phyloP scores from a whole-genome alignment of 2,329 filamentous ascomycete species.

The Fusarium ramigenum region DNA sequence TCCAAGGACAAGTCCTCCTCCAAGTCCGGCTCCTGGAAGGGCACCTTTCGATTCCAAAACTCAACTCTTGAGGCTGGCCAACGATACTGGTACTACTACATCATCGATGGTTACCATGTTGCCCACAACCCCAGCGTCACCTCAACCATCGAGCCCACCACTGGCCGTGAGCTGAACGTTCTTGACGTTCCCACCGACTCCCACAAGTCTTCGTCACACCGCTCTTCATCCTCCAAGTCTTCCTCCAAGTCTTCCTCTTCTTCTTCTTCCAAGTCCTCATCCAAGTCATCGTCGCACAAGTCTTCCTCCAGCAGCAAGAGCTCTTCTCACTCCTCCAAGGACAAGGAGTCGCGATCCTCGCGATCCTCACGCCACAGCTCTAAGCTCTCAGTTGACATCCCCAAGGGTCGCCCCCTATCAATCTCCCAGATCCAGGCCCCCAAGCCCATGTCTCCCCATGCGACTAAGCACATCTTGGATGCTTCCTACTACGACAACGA shows the following conservation, averaged over 20 bases:
- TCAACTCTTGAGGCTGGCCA: constrained; percentile 85
- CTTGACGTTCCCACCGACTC: constrained; percentile 80
- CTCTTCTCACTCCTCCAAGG: constrained; percentile 58
- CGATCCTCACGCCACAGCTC: constrained; percentile 57
- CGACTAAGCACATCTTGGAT: constrained; percentile 87
- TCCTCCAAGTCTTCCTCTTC: constrained; percentile 47
- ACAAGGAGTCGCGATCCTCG: constrained; percentile 53
- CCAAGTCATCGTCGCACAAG: constrained; percentile 52
- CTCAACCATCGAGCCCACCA: constrained; percentile 93
- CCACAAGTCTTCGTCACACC: constrained; percentile 53
- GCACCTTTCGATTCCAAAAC: constrained; percentile 95
- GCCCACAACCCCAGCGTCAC: constrained; percentile 93
- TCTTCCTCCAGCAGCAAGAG: constrained; percentile 44
- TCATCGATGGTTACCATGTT: constrained; percentile 98
- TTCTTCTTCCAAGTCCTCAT: constrained; percentile 52
- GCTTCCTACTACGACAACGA: constrained; percentile 78
- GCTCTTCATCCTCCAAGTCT: constrained; percentile 54
- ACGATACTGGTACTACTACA: constrained; percentile 99
- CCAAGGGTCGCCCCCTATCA: constrained; percentile 89
- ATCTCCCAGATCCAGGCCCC: constrained; percentile 90
- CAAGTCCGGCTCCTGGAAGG: constrained; percentile 93
- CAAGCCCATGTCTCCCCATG: constrained; percentile 87
- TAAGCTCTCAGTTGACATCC: constrained; percentile 71
- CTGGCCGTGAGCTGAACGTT: constrained; percentile 95
- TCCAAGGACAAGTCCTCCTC: constrained; percentile 84